phyloP scores from a whole-genome alignment of 2,329 filamentous ascomycete species.

The Cadophora sp. region DNA sequence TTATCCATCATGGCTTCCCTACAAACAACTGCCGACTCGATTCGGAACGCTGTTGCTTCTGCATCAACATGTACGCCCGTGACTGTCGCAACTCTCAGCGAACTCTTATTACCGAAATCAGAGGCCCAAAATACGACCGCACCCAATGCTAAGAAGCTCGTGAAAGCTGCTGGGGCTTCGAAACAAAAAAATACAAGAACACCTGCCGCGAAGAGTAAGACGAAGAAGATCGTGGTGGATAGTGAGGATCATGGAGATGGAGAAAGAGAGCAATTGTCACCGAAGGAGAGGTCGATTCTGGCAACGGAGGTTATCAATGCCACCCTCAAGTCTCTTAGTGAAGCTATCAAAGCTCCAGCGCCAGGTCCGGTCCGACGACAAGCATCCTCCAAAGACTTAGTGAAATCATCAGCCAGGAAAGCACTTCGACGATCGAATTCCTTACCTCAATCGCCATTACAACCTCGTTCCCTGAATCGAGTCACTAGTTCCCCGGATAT shows the following conservation, averaged over 20 bases:
- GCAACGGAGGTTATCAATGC: slow-evolving; percentile 78
- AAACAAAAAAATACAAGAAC: slow-evolving; percentile 39
- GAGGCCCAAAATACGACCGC: slow-evolving; percentile 22
- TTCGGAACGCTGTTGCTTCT: slow-evolving; percentile 55
- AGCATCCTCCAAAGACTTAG: slow-evolving; percentile 44
- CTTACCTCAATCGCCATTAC: slow-evolving; percentile 65
- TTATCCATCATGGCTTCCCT: slow-evolving; percentile 50
- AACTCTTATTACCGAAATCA: slow-evolving; percentile 51
- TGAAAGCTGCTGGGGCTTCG: slow-evolving; percentile 13
- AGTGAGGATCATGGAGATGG: slow-evolving; percentile 39
- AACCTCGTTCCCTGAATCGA: slow-evolving; percentile 66
- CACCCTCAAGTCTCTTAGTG: slow-evolving; percentile 71
- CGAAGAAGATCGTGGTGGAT: slow-evolving; percentile 44
- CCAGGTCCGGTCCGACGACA: slow-evolving; percentile 33
- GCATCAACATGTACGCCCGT: slow-evolving; percentile 56
- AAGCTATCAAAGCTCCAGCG: slow-evolving; percentile 62
- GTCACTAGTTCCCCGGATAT: slow-evolving; percentile 64
- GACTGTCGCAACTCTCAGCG: slow-evolving; percentile 54
- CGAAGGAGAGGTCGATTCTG: slow-evolving; percentile 68
- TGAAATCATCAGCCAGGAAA: slow-evolving; percentile 50
- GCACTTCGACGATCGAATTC: slow-evolving; percentile 61
- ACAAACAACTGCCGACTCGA: slow-evolving; percentile 52
- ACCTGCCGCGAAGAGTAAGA: slow-evolving; percentile 33
- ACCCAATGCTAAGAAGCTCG: slow-evolving; percentile 22
- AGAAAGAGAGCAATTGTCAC: slow-evolving; percentile 51